These are phyloP conservation scores for Stachybotrys echinatus DNA, from an alignment of 2,329 filamentous ascomycete species.

Conservation along the genomic window DNA sequence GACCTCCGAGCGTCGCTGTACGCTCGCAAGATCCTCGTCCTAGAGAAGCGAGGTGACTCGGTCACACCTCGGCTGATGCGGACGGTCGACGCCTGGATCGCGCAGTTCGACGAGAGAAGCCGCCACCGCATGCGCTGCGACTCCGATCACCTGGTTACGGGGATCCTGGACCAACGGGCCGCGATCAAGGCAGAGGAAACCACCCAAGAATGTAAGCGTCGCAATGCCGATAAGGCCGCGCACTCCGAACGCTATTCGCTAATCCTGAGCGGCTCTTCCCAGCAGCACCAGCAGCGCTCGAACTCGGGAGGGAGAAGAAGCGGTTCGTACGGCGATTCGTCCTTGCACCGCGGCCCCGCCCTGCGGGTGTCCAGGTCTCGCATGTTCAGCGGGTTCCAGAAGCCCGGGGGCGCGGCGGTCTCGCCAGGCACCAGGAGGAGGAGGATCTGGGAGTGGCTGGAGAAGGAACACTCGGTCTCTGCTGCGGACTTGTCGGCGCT, in stretches of 20 bases:
- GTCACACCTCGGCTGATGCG: conserved; percentile 28
- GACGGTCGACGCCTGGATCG: conserved; percentile 40
- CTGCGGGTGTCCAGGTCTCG: not conserved
- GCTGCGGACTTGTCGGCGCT: not conserved
- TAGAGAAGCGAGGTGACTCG: not conserved
- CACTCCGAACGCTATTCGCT: not conserved
- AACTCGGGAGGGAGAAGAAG: no score
- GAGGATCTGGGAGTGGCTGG: not conserved
- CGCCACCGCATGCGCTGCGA: not conserved
- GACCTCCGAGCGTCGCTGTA: conserved; percentile 33
- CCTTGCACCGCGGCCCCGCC: no score
- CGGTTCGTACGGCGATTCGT: no score
- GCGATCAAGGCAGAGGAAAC: not conserved
- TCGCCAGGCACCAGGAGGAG: not conserved
- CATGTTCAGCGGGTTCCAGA: not conserved
- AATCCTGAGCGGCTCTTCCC: not conserved
- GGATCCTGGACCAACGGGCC: not conserved
- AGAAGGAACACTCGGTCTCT: not conserved
- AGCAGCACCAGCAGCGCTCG: not conserved
- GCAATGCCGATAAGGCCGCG: not conserved
- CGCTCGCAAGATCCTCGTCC: not conserved
- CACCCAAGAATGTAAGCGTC: not conserved
- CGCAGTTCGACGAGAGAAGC: conserved; percentile 15
- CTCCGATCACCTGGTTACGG: not conserved
- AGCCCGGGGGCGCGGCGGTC: no score